Evolutionary conservation across 2,329 filamentous ascomycete genomes (phyloP), one percentile per base, ranked within the genome.

Genomic region (Tolypocladium paradoxum): DNA sequence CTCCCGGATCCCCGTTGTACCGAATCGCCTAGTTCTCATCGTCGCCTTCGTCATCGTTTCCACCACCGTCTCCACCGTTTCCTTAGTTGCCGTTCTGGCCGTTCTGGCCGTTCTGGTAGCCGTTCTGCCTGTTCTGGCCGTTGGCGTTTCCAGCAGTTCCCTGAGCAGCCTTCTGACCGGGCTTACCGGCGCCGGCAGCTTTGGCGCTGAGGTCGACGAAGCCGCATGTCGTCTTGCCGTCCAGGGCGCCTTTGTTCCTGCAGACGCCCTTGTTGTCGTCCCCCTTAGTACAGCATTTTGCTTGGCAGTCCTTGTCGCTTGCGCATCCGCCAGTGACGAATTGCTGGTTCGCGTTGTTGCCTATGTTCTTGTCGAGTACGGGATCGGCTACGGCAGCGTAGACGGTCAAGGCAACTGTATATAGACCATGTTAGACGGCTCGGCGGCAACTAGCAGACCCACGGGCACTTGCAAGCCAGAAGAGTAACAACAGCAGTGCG

Each of bases 301-400:
- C 61, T 58, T 66, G 62, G 52, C 65, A 67, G 52, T 67, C 65
- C 16, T 55, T 53, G 47, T 65, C 51, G 36, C 54, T 58, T n/a
- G 64, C 55, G 43, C 65, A 67, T 20, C 59, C 57, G 34, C 64
- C 65, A n/a, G 60, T 64, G 53, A 64, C 65, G 52, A 66, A 67
- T 43, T 67, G 65, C 12, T 33, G 20, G 34, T 20, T 58, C 61
- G 53, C n/a, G n/a, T n/a, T n/a, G n/a, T 61, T 62, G 45, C 61
- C 62, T 11, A 63, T 56, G 45, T 63, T 60, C 43, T 57, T 54
- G 33, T 58, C 61, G 33, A 61, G 61, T n/a, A 60, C 54, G 27
- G 53, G 53, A 12, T 51, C 51, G 14, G 47, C 38, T 34, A 11
- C 49, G 6, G 52, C 52, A 12, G 57, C 57, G 35, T 54, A 57